These are phyloP conservation scores for Geotrichum citri-aurantii DNA, from an alignment of 1,139 yeast species.

Conservation along the genomic window DNA sequence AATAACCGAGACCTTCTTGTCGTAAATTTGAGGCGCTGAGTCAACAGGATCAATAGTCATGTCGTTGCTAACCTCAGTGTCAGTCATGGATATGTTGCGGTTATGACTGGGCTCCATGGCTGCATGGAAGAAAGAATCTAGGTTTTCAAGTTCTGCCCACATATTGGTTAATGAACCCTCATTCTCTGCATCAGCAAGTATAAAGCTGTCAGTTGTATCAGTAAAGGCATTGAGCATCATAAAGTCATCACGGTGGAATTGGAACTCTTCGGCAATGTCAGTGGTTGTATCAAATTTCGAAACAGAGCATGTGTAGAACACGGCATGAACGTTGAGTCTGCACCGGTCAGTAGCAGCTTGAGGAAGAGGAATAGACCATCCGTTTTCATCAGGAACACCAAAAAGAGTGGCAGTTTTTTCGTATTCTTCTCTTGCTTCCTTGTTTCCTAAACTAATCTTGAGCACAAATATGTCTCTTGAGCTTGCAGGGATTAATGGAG, in stretches of 20 bases:
- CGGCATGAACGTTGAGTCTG: conserved; percentile 91
- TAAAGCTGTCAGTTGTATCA: conserved; percentile 26
- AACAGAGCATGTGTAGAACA: conserved; percentile 72
- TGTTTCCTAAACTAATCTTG: conserved; percentile 84
- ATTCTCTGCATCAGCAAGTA: conserved; percentile 24
- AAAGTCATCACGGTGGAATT: conserved; percentile 56
- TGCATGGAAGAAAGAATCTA: conserved; percentile 86
- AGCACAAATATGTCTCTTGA: conserved; percentile 86
- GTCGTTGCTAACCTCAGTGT: conserved; percentile 41
- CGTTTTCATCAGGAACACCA: conserved; percentile 95
- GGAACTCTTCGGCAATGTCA: conserved; percentile 30
- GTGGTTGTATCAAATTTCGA: conserved; percentile 26
- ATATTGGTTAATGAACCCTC: conserved; percentile 82
- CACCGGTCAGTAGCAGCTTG: conserved; percentile 82
- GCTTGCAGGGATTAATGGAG: conserved; percentile 80
- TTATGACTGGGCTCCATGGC: conserved; percentile 40
- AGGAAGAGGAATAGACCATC: conserved; percentile 98
- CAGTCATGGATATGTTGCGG: conserved; percentile 37
- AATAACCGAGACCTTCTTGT: conserved; percentile 70
- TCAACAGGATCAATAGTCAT: conserved; percentile 46
- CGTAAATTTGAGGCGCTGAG: conserved; percentile 73
- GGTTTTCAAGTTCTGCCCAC: conserved; percentile 94
- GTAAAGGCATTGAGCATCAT: conserved; percentile 20
- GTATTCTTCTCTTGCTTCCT: conserved; percentile 69
- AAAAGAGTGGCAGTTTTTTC: conserved; percentile 84